Evolutionary conservation across 768 basidiomycete species (phyloP), one percentile per base, ranked within the genome.

Genomic region (Panaeolus papilionaceus): DNA sequence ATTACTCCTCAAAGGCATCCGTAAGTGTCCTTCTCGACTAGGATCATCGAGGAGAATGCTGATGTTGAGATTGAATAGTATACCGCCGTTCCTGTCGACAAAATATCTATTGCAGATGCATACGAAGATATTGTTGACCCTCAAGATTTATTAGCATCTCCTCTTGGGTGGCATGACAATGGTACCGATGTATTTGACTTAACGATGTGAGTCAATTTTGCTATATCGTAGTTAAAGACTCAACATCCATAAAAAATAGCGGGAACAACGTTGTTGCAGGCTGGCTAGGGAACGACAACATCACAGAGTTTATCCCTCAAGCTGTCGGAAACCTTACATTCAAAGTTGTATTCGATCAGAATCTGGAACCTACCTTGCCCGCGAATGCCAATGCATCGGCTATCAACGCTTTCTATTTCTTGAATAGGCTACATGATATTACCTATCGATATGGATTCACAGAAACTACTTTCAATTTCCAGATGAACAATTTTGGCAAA

Each of bases 371-470:
- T 14, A 58, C 54, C 20, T 33, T 14, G 38, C 44, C 26, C 33
- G 18, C 63, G 64, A 89, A 90, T 75, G 65, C 85, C 33, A 81
- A 87, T 65, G 85, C 88, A 37, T 87, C 88, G 2, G 79, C 83
- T 33, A 84, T 84, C 2, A 86, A 86, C 68, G 82, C 81, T 2
- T 91, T 89, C 76, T 91, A 89, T 75, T 77, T 89, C 42, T 80
- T 82, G 72, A 92, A 91, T 78, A 83, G 80, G 65, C 80, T 88
- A 62, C 89, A 90, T 73, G 88, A 90, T 67, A 67, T 74, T 47
- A 69, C 75, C 1, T 75, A 74, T 54, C 71, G 73, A 39, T 74
- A 71, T 58, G 88, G 88, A 8, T 89, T 89, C 75, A 88, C 86
- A 64, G 88, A 89, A 64, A 67, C 65, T 7, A 74, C 75, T 3